phyloP scores from a whole-genome alignment of 2,329 filamentous ascomycete species.

The Sordariomycetes sp. region DNA sequence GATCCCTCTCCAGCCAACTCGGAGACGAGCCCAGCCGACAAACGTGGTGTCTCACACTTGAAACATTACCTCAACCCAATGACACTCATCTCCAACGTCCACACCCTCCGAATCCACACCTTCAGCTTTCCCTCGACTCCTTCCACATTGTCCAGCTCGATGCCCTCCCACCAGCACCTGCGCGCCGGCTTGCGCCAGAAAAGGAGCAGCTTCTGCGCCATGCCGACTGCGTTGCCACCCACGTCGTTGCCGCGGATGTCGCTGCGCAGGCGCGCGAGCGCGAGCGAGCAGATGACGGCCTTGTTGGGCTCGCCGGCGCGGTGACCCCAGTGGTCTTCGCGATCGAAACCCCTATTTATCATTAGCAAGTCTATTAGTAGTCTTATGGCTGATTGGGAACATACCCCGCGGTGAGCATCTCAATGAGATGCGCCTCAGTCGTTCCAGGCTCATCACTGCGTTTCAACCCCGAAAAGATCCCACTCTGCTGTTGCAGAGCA shows the following conservation, averaged over 20 bases:
- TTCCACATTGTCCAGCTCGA: constrained; percentile 82
- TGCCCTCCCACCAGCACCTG: constrained; percentile 98
- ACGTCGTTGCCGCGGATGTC: constrained; percentile 77
- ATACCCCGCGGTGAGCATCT: constrained; percentile 98
- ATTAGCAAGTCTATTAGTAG: too few relatives aligned
- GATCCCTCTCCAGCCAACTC: neutral
- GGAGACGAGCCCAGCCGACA: too few relatives aligned
- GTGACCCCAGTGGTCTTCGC: constrained; percentile 92
- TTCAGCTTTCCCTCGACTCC: constrained; percentile 89
- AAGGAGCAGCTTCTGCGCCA: constrained; percentile 94
- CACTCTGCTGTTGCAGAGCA: constrained; percentile 79
- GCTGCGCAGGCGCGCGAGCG: constrained; percentile 82
- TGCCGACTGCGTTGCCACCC: constrained; percentile 76
- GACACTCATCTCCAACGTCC: constrained; percentile 97
- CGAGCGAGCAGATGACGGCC: constrained; percentile 94
- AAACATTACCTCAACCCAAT: constrained; percentile 64
- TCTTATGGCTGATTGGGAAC: constrained; percentile 20
- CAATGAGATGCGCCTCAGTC: constrained; percentile 95
- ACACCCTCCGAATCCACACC: constrained; percentile 96
- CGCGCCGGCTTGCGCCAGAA: constrained; percentile 98
- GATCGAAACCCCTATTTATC: constrained; percentile 76
- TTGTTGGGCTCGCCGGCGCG: constrained; percentile 97
- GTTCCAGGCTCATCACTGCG: constrained; percentile 94
- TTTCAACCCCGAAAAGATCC: constrained; percentile 91
- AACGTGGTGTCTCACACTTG: too few relatives aligned